phyloP scores from a whole-genome alignment of 139 green algal genomes.

The Chlamydomonas sphaeroides region DNA sequence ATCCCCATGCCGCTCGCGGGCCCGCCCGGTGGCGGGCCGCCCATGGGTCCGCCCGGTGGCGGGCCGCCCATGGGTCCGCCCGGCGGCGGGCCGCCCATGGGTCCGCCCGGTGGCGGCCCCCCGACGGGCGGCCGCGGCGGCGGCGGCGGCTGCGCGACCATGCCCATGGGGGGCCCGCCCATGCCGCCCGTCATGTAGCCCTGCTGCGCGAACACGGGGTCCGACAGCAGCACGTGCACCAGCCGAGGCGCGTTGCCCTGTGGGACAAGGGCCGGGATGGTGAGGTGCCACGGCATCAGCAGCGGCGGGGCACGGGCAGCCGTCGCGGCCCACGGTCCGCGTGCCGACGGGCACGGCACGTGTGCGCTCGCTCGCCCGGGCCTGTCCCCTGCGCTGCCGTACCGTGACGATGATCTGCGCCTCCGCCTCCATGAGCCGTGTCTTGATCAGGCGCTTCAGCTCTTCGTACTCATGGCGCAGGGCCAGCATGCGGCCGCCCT shows the following conservation, averaged over 20 bases:
- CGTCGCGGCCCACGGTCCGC: no score
- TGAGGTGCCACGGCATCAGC: no score
- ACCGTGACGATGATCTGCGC: conserved; percentile 24
- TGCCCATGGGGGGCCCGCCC: neutral
- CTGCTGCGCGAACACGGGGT: neutral
- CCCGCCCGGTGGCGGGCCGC: no score
- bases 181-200: no score
- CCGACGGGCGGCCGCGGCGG: neutral
- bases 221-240: conserved; percentile 8
- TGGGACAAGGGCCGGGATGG: no score
- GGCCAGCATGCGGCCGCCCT: conserved; percentile 18
- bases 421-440: conserved; percentile 12
- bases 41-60: neutral
- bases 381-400: neutral
- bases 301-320: no score
- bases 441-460: conserved; percentile 3
- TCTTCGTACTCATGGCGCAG: conserved; percentile 31
- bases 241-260: conserved; percentile 37
- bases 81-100: neutral
- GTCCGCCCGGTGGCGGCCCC: neutral
- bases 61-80: neutral
- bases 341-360: no score
- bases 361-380: no score
- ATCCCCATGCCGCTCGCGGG: neutral
- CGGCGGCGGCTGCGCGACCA: neutral